A percentile compares a stretch with the other conserved stretches of the same genome.
phyloP scores from a whole-genome alignment of 257 asterid species.

The Solanum bulbocastanum region DNA sequence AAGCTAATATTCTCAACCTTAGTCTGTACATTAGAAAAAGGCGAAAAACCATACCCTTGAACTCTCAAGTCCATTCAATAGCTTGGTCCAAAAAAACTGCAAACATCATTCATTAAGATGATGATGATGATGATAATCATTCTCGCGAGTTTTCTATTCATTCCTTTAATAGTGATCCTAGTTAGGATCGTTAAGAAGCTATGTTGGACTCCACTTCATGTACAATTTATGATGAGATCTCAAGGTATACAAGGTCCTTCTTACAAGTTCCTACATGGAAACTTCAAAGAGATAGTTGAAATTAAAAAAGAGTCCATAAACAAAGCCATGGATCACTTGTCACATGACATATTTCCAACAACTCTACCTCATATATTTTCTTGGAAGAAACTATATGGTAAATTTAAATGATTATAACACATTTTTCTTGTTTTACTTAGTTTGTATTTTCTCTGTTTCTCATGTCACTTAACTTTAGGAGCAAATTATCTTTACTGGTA shows the following conservation, averaged over 20 bases:
- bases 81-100: background rate
- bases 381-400: constrained; percentile 44
- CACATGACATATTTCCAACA: constrained; percentile 49
- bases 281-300: constrained; percentile 32
- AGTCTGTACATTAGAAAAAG: background rate
- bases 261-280: constrained; percentile 41
- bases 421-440: background rate
- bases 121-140: background rate
- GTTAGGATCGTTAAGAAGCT: constrained; percentile 20
- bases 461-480: constrained; percentile 10
- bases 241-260: constrained; percentile 59
- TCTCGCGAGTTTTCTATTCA: constrained; percentile 3
- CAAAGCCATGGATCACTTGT: constrained; percentile 29
- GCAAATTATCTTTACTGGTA: constrained; percentile 40
- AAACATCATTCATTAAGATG: background rate
- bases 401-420: background rate
- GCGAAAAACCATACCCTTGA: background rate
- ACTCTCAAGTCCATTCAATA: background rate
- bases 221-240: constrained; percentile 19
- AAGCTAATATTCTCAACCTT: background rate
- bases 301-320: constrained; percentile 29
- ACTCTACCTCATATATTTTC: constrained; percentile 39
- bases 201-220: constrained; percentile 32
- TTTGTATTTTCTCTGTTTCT: background rate
- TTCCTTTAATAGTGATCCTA: constrained; percentile 9